Evolutionary conservation across 2,329 filamentous ascomycete genomes (phyloP), one percentile per base, ranked within the genome.

Genomic region (Aspergillus carbonarius): DNA sequence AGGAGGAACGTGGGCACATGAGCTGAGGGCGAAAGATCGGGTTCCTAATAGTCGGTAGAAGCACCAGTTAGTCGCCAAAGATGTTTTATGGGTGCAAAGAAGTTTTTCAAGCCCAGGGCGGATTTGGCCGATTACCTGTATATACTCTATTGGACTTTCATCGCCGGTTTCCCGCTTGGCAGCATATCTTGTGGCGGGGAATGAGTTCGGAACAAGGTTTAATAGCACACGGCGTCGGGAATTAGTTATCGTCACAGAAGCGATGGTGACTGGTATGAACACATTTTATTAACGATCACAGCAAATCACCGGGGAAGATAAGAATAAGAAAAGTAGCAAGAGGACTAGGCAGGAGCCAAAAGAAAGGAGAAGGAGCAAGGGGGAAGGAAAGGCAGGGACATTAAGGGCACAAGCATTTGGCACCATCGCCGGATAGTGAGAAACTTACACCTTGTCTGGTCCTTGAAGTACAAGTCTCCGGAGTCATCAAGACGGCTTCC

Each of bases 401-500:
- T 35, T 12, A 15, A 18, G 37, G 39, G 9, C 20, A 42, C 35
- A 13, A n/a, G 47, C 20, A 37, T 48, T 32, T 48, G 44, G 23
- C n/a, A 34, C 20, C 15, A 18, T 17, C 15, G 13, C 35, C 25
- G 27, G 52, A 59, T 23, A 10, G 50, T 59, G 61, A 61, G 59
- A 44, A 25, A 69, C 69, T 80, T 83, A 98, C 95, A 87, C 83
- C 92, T 88, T 75, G 86, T 91, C 82, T 96, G 95, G 75, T 99
- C 95, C 80, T 90, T 89, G 73, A 98, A 82, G 76, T 90, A 96
- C 74, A 98, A 81, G 69, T 86, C 84, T 74, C 87, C 90, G 71
- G 73, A 72, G 63, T 97, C 93, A 70, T 96, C 93, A 70, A 88
- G 87, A 78, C 88, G 90, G 82, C 93, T 97, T 76, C 87, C 88